A percentile compares a stretch with the other conserved stretches of the same genome.
These are phyloP conservation scores for Elymus sibiricus DNA, from an alignment of 176 grass and related monocot genomes.

Conservation along the genomic window DNA sequence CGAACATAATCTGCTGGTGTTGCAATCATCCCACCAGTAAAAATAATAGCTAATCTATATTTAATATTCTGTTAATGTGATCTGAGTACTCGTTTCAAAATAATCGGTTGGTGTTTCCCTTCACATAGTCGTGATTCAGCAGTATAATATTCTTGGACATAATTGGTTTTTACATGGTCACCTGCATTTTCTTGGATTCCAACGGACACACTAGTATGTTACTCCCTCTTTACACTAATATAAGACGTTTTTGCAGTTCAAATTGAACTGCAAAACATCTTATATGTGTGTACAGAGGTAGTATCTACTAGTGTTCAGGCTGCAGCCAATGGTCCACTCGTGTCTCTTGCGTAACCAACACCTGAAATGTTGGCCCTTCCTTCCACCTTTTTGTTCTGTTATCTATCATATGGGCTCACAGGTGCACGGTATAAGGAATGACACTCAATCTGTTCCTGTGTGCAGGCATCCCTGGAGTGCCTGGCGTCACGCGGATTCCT, in stretches of 20 bases:
- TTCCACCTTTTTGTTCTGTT: neutral
- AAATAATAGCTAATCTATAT: neutral
- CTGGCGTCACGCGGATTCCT: conserved; percentile 40
- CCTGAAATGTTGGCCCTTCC: neutral
- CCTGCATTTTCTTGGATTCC: neutral
- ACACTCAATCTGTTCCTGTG: neutral
- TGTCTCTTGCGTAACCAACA: neutral
- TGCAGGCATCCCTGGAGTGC: conserved; percentile 63
- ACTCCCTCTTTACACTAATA: too few species aligned
- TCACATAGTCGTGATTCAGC: neutral
- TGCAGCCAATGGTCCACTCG: neutral
- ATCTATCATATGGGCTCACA: neutral
- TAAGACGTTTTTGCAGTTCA: too few species aligned
- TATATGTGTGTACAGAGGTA: too few species aligned
- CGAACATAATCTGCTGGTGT: neutral
- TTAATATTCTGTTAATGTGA: neutral
- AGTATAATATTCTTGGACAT: neutral
- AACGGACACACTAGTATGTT: neutral
- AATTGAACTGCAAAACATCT: too few species aligned
- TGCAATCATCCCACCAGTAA: neutral
- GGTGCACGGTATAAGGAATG: neutral
- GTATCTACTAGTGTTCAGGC: too few species aligned
- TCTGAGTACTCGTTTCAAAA: neutral
- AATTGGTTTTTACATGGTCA: neutral
- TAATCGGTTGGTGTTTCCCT: neutral